Evolutionary conservation across 192 early-diverging fungal species (phyloP).

Genomic region (Pecoramyces ruminantium): DNA sequence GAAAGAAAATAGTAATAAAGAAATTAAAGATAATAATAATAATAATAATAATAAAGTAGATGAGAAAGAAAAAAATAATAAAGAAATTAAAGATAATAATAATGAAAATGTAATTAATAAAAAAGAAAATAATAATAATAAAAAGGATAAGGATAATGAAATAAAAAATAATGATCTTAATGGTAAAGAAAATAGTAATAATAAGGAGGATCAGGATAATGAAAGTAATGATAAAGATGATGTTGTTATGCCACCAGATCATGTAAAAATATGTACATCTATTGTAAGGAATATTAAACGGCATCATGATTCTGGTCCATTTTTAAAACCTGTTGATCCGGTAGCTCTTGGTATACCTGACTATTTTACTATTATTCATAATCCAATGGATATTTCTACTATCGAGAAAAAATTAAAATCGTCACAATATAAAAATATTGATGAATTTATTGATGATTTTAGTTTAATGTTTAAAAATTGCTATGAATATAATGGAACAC

Average conservation of each 20-base stretch:
- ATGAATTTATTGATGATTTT: conserved; percentile 40
- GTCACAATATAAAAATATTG: conserved; percentile 37
- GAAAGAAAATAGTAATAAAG: not conserved
- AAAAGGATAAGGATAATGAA: too few species aligned
- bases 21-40: not conserved
- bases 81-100: not conserved
- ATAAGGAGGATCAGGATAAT: too few species aligned
- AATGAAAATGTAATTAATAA: too few species aligned
- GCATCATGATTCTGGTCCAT: conserved; percentile 67
- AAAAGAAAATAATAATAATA: too few species aligned
- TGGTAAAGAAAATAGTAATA: too few species aligned
- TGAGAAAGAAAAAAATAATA: not conserved
- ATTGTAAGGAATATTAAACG: conserved; percentile 58
- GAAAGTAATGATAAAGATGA: not conserved
- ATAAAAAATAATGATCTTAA: too few species aligned
- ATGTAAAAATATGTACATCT: not conserved
- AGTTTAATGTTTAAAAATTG: conserved; percentile 47
- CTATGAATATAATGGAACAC: conserved; percentile 60
- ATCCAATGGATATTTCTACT: conserved; percentile 66
- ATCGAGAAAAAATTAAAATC: conserved; percentile 49
- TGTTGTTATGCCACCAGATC: not conserved
- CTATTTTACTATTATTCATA: conserved; percentile 50
- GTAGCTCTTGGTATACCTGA: conserved; percentile 63
- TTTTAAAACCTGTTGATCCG: conserved; percentile 65
- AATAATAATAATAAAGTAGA: not conserved